A percentile compares a stretch with the other conserved stretches of the same genome.
These are phyloP conservation scores for Hypoxylon lienhwacheense DNA, from an alignment of 495 filamentous ascomycete genomes.

Conservation along the genomic window DNA sequence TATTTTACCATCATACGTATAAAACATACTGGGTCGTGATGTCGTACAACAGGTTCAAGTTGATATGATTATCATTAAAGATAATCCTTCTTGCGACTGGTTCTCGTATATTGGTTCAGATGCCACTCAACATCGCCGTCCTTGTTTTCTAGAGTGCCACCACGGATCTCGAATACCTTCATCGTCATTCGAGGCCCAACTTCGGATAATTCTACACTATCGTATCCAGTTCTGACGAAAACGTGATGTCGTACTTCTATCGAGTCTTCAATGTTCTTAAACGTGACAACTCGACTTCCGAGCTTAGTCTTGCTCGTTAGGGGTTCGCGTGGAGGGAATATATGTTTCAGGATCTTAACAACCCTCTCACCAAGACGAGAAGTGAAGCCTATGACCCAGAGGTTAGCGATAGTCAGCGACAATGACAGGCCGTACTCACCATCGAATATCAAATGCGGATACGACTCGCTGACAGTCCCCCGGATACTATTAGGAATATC, in stretches of 20 bases:
- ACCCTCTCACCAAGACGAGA: conserved; percentile 80
- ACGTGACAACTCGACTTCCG: conserved; percentile 88
- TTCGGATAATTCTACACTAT: conserved; percentile 89
- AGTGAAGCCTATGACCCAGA: conserved; percentile 59
- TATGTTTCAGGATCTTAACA: conserved; percentile 88
- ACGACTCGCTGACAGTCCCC: conserved; percentile 91
- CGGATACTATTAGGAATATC: conserved; percentile 87
- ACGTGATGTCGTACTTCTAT: conserved; percentile 68
- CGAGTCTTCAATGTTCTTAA: conserved; percentile 91
- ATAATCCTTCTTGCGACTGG: conserved; percentile 89
- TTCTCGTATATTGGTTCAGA: conserved; percentile 91
- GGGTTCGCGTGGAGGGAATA: conserved; percentile 87
- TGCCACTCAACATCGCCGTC: conserved; percentile 97
- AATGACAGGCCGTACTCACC: conserved; percentile 32
- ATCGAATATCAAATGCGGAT: conserved; percentile 95
- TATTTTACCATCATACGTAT: conserved; percentile 10
- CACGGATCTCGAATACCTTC: conserved; percentile 89
- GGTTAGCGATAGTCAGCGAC: conserved; percentile 6
- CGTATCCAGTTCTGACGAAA: conserved; percentile 57
- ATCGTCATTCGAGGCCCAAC: conserved; percentile 97
- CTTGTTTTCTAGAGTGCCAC: conserved; percentile 92
- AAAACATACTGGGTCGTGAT: neutral
- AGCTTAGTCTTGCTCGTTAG: conserved; percentile 65
- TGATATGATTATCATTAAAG: conserved; percentile 54
- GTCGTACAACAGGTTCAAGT: neutral